Conservation (phyloP, 2,329 filamentous ascomycete species). For the Juglanconis oblonga region DNA sequence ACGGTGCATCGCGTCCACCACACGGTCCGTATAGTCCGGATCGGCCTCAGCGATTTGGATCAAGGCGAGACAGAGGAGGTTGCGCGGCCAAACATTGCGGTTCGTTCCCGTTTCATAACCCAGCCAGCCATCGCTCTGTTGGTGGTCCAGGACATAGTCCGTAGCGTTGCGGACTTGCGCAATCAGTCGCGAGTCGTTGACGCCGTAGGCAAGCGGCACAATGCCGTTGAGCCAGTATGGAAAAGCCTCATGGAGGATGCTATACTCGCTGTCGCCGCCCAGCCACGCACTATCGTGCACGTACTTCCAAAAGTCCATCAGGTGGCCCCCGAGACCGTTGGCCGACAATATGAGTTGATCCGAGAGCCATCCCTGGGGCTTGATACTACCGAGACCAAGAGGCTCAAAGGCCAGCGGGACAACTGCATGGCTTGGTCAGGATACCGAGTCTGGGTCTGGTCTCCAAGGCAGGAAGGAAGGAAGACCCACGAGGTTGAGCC, state of each 20-base stretch:
- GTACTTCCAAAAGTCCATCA: slow-evolving; percentile 54
- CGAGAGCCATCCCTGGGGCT: slow-evolving; percentile 14
- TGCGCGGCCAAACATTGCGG: slow-evolving; percentile 51
- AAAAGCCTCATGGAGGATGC: slow-evolving; percentile 49
- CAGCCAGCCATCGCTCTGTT: slow-evolving; percentile 54
- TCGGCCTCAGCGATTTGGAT: slow-evolving; percentile 49
- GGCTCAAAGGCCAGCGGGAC: slow-evolving; percentile 19
- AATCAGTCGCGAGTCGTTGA: slow-evolving; percentile 48
- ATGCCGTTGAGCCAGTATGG: slow-evolving; percentile 59
- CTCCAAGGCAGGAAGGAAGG: not conserved
- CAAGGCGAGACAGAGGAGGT: slow-evolving; percentile 48
- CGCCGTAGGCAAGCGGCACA: slow-evolving; percentile 51
- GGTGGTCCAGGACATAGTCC: slow-evolving; percentile 44
- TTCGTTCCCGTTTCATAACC: slow-evolving; percentile 45
- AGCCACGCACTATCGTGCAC: slow-evolving; percentile 50
- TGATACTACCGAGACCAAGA: slow-evolving; percentile 19
- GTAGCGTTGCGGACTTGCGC: slow-evolving; percentile 42
- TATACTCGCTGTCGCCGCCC: slow-evolving; percentile 50
- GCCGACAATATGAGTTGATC: slow-evolving; percentile 5
- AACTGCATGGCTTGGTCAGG: not conserved
- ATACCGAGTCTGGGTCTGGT: not conserved
- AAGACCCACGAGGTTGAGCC: not conserved
- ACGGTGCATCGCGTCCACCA: slow-evolving; percentile 46
- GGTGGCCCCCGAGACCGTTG: slow-evolving; percentile 1
- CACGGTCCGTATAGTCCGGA: slow-evolving; percentile 34